Evolutionary conservation across 1,139 yeast genomes (phyloP), one percentile per base, ranked within the genome.

Genomic region (Kluyveromyces sp.): DNA sequence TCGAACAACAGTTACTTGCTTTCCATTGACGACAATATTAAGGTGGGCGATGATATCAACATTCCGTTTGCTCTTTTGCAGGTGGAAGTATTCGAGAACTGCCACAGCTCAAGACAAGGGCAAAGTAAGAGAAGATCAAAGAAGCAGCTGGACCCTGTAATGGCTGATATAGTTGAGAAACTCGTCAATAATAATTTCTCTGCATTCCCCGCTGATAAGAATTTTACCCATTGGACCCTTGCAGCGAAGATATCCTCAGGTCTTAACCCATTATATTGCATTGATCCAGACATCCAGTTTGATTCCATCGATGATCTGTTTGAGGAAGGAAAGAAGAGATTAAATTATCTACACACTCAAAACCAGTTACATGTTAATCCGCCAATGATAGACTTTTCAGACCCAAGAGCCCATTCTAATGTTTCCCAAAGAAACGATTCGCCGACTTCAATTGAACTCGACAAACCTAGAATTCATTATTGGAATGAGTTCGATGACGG

Each of bases 401-500:
- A 17, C 39, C 26, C 26, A 18, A 12, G 25, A 18, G 17, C 36
- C 28, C 26, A 18, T 12, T 30, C 33, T 7, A n/a, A 12, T 9
- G 19, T 17, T 11, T 17, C 25, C 4, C 13, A 15, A 9, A 15
- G n/a, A 6, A 18, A 9, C 13, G 20, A 11, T 26, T 11, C 25
- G n/a, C 36, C 15, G 4, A 18, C 40, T 16, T 20, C 40, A 16
- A 31, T 29, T 9, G 30, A 40, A 19, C 20, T 18, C 3, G 41
- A 41, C 40, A 41, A 46, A 22, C 46, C 60, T n/a, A 61, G 66
- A 39, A 64, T 70, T 15, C 65, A 83, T 40, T 80, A 80, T 56
- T 80, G 87, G 87, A 80, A 80, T 56, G 87, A 80, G 60, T 80
- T 80, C 57, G 87, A 80, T 55, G 74, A 80, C 52, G 82, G 79